phyloP scores from a whole-genome alignment of 2,329 filamentous ascomycete genomes.

The Fusarium caatingaense region DNA sequence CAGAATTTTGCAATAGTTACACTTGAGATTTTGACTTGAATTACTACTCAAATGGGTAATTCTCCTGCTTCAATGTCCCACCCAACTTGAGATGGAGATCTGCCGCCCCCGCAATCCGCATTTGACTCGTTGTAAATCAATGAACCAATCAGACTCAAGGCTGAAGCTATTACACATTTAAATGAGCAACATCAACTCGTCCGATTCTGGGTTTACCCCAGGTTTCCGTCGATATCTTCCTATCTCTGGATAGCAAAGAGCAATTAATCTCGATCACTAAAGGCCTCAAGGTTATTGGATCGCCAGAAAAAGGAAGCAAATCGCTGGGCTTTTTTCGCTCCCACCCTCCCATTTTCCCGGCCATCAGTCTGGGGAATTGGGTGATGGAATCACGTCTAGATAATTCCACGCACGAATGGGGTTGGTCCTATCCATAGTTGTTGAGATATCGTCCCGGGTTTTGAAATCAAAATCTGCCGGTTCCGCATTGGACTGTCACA shows the following conservation, averaged over 20 bases:
- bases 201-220: constrained; percentile 38
- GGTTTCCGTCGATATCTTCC: constrained; percentile 44
- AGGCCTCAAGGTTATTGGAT: constrained; percentile 40
- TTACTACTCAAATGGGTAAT: constrained; percentile 6
- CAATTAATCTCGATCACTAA: constrained; percentile 43
- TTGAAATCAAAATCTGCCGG: constrained; percentile 36
- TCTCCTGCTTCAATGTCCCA: constrained; percentile 17
- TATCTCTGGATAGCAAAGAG: constrained; percentile 30
- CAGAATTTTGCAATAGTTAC: background rate
- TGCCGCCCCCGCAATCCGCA: constrained; percentile 44
- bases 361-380: constrained; percentile 29
- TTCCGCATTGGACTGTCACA: constrained; percentile 31
- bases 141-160: constrained; percentile 24
- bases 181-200: constrained; percentile 44
- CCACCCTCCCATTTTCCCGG: constrained; percentile 30
- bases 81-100: constrained; percentile 37
- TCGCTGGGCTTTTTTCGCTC: constrained; percentile 15
- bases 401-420: constrained; percentile 42
- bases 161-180: constrained; percentile 33
- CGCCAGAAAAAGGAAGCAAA: constrained; percentile 30
- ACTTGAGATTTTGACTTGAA: background rate
- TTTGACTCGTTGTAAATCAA: constrained; percentile 15
- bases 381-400: constrained; percentile 41
- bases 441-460: constrained; percentile 26
- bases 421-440: constrained; percentile 14